Conservation (phyloP, 2,329 filamentous ascomycete genomes). For the Fusarium sp. region DNA sequence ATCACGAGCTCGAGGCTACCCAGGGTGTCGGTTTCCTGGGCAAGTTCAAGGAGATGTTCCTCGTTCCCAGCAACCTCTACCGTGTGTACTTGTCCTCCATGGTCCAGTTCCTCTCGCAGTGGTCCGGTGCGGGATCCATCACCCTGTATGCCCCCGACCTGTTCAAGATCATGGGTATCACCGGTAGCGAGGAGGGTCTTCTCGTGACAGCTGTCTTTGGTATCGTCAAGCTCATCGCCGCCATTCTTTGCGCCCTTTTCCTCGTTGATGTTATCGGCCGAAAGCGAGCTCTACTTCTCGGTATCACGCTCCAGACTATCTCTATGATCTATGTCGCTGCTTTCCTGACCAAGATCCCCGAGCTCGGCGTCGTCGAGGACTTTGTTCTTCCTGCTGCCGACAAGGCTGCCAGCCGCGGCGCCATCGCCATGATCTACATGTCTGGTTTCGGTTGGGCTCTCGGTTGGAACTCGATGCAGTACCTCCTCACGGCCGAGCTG, state of each 20-base stretch:
- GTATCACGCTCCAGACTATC: slow-evolving; percentile 69
- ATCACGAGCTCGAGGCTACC: slow-evolving; percentile 78
- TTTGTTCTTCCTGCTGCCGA: slow-evolving; percentile 61
- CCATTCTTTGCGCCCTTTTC: slow-evolving; percentile 78
- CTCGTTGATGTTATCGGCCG: slow-evolving; percentile 82
- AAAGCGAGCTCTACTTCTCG: slow-evolving; percentile 71
- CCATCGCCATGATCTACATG: slow-evolving; percentile 78
- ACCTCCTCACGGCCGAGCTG: slow-evolving; percentile 80
- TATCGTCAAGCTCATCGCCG: slow-evolving; percentile 75
- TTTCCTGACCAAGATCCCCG: slow-evolving; percentile 72
- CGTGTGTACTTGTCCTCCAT: slow-evolving; percentile 74
- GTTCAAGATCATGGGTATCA: slow-evolving; percentile 77
- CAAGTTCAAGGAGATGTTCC: slow-evolving; percentile 74
- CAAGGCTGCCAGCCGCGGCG: slow-evolving; percentile 69
- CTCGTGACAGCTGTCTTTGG: slow-evolving; percentile 82
- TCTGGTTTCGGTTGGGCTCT: slow-evolving; percentile 76
- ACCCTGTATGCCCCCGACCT: slow-evolving; percentile 81
- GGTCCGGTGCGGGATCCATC: slow-evolving; percentile 78
- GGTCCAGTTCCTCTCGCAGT: slow-evolving; percentile 78
- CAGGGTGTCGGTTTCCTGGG: slow-evolving; percentile 72
- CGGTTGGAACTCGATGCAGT: slow-evolving; percentile 82
- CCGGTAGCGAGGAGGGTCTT: slow-evolving; percentile 73
- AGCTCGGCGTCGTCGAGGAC: slow-evolving; percentile 61
- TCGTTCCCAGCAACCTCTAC: slow-evolving; percentile 76
- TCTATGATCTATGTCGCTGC: slow-evolving; percentile 71